Evolutionary conservation across 495 filamentous ascomycete genomes (phyloP).

Genomic region (Letharia lupina): DNA sequence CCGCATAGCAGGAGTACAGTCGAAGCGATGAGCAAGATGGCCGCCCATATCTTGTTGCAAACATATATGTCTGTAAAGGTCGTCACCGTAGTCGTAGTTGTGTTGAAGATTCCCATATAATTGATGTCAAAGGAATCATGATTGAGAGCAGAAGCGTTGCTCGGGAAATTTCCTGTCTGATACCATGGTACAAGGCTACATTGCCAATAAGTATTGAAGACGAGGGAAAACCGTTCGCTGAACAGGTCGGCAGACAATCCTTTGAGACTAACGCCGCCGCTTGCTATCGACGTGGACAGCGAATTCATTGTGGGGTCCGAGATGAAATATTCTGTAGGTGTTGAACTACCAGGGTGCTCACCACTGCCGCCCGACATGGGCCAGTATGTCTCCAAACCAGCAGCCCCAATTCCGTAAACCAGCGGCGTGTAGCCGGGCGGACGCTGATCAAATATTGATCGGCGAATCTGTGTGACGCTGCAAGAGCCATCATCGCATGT

Average conservation of each 20-base stretch:
- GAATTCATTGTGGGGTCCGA: background rate
- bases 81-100: background rate
- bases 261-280: background rate
- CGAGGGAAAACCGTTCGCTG: conserved; percentile 4
- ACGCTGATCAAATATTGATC: background rate
- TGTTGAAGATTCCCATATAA: background rate
- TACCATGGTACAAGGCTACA: conserved; percentile 1
- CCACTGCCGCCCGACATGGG: background rate
- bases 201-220: conserved; percentile 9
- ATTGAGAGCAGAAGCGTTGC: background rate
- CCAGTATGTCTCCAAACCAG: background rate
- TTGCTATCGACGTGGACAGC: background rate
- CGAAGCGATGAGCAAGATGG: background rate
- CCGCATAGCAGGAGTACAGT: background rate
- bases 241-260: background rate
- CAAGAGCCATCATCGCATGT: background rate
- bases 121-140: no score
- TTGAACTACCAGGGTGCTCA: background rate
- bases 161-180: background rate
- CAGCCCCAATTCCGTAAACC: background rate
- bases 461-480: background rate
- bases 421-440: background rate
- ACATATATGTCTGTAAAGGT: background rate
- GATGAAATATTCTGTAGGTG: background rate
- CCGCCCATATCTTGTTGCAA: background rate